Conservation (phyloP, 2,329 filamentous ascomycete genomes). For the Colletotrichum costaricense region DNA sequence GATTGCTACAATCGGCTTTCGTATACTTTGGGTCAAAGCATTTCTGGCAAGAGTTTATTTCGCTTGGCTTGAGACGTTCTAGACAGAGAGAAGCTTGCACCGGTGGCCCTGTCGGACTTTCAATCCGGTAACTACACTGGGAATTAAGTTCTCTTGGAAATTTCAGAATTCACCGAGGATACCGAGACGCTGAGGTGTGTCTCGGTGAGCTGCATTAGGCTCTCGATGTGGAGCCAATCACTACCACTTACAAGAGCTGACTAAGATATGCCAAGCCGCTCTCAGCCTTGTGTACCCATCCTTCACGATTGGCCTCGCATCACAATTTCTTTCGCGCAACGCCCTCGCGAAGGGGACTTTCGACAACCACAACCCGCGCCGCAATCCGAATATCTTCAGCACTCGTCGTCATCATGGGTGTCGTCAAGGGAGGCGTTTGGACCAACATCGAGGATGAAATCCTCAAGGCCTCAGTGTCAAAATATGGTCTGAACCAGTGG, state of each 20-base stretch:
- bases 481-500: constrained; percentile 98
- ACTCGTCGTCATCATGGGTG: constrained; percentile 65
- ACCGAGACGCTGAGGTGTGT: not conserved
- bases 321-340: constrained; percentile 7
- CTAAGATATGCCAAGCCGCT: not conserved
- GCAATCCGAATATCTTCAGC: not conserved
- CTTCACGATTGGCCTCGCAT: constrained; percentile 24
- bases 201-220: not conserved
- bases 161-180: not conserved
- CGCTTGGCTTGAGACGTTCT: not conserved
- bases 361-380: not conserved
- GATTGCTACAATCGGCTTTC: not conserved
- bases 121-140: not conserved
- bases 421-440: constrained; percentile 81
- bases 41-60: not conserved
- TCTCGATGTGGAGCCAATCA: constrained; percentile 7
- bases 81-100: not conserved
- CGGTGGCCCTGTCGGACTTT: not conserved
- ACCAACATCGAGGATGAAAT: constrained; percentile 92
- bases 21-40: not conserved
- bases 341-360: constrained; percentile 24
- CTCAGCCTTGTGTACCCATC: constrained; percentile 31
- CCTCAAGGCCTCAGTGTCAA: constrained; percentile 93
- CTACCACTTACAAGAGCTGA: not conserved
- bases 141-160: not conserved